A percentile compares a stretch with the other conserved stretches of the same genome.
Evolutionary conservation across 73 alveolate genomes (phyloP).

Genomic region (Paramecium sonneborni): DNA sequence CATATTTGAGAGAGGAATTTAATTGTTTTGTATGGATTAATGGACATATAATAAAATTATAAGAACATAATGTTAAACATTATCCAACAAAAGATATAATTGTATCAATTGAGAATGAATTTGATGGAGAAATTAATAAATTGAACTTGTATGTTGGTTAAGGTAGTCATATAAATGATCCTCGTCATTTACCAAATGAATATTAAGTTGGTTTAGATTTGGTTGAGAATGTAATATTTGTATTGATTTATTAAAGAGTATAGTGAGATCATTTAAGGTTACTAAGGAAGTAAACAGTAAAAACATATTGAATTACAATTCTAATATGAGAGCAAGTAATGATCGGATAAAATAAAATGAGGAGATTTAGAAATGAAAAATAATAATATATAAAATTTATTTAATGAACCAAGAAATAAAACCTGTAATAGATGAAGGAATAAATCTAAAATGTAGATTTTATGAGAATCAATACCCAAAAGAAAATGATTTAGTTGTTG

Average conservation of each 20-base stretch:
- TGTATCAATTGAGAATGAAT: not conserved
- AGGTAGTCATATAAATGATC: conserved; percentile 18
- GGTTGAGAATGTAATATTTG: not conserved
- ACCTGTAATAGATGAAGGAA: conserved; percentile 35
- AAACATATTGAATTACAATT: not conserved
- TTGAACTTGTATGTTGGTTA: not conserved
- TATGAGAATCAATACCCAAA: conserved; percentile 89
- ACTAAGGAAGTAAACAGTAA: not conserved
- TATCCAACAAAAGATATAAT: not conserved
- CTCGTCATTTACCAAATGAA: not conserved
- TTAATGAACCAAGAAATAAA: conserved; percentile 24
- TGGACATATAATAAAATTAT: not conserved
- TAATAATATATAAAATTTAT: not conserved
- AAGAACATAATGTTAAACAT: conserved; percentile 22
- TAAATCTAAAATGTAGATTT: conserved; percentile 70
- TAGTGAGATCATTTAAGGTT: not conserved
- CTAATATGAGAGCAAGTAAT: not conserved
- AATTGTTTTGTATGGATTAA: not conserved
- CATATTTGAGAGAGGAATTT: not conserved
- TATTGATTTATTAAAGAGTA: not conserved
- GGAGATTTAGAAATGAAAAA: not conserved
- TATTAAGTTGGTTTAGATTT: not conserved
- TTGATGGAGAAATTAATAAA: conserved; percentile 5
- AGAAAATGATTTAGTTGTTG: conserved; percentile 89
- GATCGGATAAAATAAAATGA: not conserved